Evolutionary conservation across 495 filamentous ascomycete genomes (phyloP).

Genomic region (Sordaria brevicollis): DNA sequence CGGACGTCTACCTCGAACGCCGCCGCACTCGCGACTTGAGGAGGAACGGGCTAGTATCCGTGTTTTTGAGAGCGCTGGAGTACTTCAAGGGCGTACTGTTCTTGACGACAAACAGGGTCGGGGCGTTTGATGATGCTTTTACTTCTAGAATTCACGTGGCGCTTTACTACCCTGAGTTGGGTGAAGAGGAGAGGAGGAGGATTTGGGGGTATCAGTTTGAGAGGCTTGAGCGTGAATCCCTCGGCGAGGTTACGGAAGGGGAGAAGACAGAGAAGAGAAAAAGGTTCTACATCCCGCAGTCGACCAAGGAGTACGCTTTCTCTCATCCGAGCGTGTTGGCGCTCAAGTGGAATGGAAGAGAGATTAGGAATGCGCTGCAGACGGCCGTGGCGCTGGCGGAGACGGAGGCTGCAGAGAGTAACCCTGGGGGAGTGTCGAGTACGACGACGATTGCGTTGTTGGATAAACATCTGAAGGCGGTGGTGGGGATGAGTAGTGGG

Average conservation of each 20-base stretch:
- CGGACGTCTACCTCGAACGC: slow-evolving; percentile 47
- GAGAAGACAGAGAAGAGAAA: slow-evolving; percentile 5
- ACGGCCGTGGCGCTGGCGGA: slow-evolving; percentile 35
- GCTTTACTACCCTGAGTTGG: slow-evolving; percentile 27
- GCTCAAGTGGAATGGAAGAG: slow-evolving; percentile 29
- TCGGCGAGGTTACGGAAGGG: too few species aligned
- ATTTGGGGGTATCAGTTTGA: slow-evolving; percentile 34
- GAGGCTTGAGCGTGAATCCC: slow-evolving; percentile 11
- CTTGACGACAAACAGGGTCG: slow-evolving; percentile 35
- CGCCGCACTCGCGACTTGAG: slow-evolving; percentile 60
- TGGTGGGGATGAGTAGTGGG: slow-evolving; percentile 30
- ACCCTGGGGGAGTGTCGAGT: slow-evolving; percentile 9
- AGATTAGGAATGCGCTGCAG: slow-evolving; percentile 34
- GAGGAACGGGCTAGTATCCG: slow-evolving; percentile 67
- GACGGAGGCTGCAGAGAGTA: slow-evolving; percentile 17
- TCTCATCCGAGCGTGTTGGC: slow-evolving; percentile 16
- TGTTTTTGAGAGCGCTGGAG: slow-evolving; percentile 38
- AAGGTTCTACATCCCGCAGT: slow-evolving; percentile 18
- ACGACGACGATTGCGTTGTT: slow-evolving; percentile 18
- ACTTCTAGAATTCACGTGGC: slow-evolving; percentile 34
- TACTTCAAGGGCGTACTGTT: slow-evolving; percentile 33
- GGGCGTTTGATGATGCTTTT: slow-evolving; percentile 32
- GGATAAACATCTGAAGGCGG: slow-evolving; percentile 25
- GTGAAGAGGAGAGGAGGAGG: slow-evolving; percentile 21
- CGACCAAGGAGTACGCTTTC: slow-evolving; percentile 21